Conservation (phyloP, 1,284 basidiomycete species). For the Thecaphora thlaspeos region DNA sequence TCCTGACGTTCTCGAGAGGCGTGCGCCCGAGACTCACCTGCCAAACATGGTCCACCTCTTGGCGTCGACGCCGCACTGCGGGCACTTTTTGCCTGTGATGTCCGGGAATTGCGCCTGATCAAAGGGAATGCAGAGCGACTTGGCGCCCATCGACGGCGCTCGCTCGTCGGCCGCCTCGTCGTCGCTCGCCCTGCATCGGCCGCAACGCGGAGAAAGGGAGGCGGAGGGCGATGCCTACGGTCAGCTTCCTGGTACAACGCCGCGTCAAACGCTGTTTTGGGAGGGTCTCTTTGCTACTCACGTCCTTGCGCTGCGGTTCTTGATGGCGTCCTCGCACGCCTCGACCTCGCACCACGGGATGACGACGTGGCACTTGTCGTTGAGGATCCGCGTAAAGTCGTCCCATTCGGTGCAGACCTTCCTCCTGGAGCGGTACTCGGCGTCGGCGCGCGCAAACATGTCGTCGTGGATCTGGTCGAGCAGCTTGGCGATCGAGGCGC, state of each 20-base stretch:
- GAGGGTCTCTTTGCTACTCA: neutral
- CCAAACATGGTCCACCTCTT: constrained; percentile 59
- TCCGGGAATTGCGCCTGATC: constrained; percentile 68
- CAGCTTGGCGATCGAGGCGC: constrained; percentile 59
- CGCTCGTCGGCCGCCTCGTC: constrained; percentile 66
- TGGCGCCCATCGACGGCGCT: constrained; percentile 96
- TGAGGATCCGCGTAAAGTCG: constrained; percentile 84
- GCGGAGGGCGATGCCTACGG: constrained; percentile 65
- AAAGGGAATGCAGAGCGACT: constrained; percentile 94
- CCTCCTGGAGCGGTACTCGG: constrained; percentile 72
- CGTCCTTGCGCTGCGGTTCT: constrained; percentile 77
- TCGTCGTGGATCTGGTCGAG: constrained; percentile 84
- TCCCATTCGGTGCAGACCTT: constrained; percentile 79
- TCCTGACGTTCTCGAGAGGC: no score
- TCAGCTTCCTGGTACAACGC: neutral
- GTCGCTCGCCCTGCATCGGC: constrained; percentile 13
- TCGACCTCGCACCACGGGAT: constrained; percentile 97
- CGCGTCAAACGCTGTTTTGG: no score
- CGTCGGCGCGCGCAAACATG: constrained; percentile 80
- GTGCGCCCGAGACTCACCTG: neutral
- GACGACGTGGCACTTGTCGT: constrained; percentile 81
- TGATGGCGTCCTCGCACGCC: constrained; percentile 95
- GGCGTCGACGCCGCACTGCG: constrained; percentile 49
- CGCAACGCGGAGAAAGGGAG: constrained; percentile 1
- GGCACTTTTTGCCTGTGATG: constrained; percentile 49